A percentile compares a stretch with the other conserved stretches of the same genome.
Evolutionary conservation across 305 asterid species (phyloP).

Genomic region (Rubia peregrina): DNA sequence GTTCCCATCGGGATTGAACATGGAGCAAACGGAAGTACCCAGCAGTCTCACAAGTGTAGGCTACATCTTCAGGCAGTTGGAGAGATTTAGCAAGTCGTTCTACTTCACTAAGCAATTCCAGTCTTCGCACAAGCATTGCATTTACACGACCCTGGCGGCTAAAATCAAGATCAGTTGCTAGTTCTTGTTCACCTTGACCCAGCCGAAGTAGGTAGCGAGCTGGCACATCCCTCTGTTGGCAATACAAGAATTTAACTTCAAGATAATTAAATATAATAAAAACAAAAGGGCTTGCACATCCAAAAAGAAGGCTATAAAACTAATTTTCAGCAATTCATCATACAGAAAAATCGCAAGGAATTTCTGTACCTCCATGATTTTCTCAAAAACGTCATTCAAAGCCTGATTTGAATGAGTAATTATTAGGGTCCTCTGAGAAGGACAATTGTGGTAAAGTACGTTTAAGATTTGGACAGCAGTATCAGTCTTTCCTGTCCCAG

Average conservation of each 20-base stretch:
- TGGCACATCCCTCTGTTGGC: slow-evolving; percentile 85
- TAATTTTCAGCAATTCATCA: not conserved
- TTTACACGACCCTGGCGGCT: slow-evolving; percentile 99
- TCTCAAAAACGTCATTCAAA: slow-evolving; percentile 91
- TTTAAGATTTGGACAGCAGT: slow-evolving; percentile 94
- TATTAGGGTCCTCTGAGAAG: slow-evolving; percentile 96
- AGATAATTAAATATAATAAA: not conserved
- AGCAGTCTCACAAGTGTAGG: slow-evolving; percentile 96
- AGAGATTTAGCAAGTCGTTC: slow-evolving; percentile 92
- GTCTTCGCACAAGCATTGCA: slow-evolving; percentile 93
- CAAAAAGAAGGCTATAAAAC: not conserved
- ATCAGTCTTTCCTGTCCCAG: slow-evolving; percentile 99
- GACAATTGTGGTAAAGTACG: slow-evolving; percentile 96
- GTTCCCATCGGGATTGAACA: slow-evolving; percentile 97
- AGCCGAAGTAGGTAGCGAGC: slow-evolving; percentile 98
- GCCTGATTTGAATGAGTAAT: slow-evolving; percentile 99
- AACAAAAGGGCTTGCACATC: not conserved
- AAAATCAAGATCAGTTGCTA: slow-evolving; percentile 96
- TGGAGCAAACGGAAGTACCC: slow-evolving; percentile 97
- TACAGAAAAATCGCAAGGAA: not conserved
- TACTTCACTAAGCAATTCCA: slow-evolving; percentile 92
- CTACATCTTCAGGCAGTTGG: slow-evolving; percentile 91
- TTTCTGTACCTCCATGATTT: slow-evolving; percentile 84
- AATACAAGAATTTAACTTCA: slow-evolving; percentile 2
- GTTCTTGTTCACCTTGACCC: slow-evolving; percentile 99